Evolutionary conservation across 148 eudicot genomes (phyloP).

Genomic region (Fagopyrum esculentum): DNA sequence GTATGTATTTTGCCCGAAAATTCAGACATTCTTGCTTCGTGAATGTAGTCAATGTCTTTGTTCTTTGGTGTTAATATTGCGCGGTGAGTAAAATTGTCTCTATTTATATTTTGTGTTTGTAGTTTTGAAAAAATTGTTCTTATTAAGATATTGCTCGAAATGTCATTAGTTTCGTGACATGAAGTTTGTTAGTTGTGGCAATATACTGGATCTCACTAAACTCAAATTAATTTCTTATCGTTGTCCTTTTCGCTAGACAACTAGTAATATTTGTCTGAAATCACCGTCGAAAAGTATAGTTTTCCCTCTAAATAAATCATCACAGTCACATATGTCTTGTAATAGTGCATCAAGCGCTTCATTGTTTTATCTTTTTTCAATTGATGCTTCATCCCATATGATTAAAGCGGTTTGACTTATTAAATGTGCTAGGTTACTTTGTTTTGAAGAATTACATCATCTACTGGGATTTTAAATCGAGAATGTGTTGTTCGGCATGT

Average conservation of each 20-base stretch:
- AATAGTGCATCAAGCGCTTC: background rate
- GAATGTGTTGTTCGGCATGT: background rate
- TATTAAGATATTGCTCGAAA: too few relatives aligned
- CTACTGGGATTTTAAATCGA: background rate
- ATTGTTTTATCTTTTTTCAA: background rate
- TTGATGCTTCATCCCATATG: background rate
- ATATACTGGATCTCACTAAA: background rate
- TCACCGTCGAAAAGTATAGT: background rate
- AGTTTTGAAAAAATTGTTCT: too few relatives aligned
- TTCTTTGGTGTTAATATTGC: too few relatives aligned
- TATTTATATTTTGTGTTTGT: too few relatives aligned
- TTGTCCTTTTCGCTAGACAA: too few relatives aligned
- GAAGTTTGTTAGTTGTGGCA: background rate
- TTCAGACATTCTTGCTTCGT: too few relatives aligned
- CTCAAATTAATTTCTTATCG: background rate
- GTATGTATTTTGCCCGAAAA: too few relatives aligned
- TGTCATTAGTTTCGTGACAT: too few relatives aligned
- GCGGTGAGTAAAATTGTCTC: too few relatives aligned
- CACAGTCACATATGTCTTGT: background rate
- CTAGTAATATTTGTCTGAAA: background rate
- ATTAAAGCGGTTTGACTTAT: background rate
- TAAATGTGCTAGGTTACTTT: background rate
- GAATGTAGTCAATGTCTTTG: too few relatives aligned
- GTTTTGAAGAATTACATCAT: background rate
- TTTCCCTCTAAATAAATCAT: background rate